Evolutionary conservation across 805 yeast genomes (phyloP), one percentile per base, ranked within the genome.

Genomic region (Barnettozyma wickerhamii): DNA sequence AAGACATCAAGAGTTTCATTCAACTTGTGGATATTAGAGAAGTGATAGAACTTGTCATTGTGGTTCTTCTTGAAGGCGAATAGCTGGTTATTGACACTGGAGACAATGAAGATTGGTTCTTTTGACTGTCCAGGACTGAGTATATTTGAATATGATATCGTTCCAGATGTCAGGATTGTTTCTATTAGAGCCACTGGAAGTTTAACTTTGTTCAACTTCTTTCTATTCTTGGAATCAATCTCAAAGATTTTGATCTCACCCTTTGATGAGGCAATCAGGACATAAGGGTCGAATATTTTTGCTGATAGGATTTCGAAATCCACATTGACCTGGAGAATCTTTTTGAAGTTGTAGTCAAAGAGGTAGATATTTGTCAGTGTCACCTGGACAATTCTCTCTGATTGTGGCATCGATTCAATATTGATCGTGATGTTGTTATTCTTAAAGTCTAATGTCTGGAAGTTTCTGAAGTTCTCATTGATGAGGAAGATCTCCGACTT

Each of bases 21-120:
- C 20, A 71, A 43, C 23, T 64, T 62, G 43, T 62, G 62, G 6
- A 68, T 56, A 17, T 64, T 63, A 28, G 59, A 58, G 20, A 70
- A 40, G 42, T 67, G 70, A 35, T 57, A 66, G 4, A 68, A 63
- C 18, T 56, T 58, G 35, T 66, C 69, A 38, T 62, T 58, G 45
- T 68, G 74, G 36, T 78, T 71, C 41, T 76, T 71, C 41, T 72
- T 72, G 58, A 84, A 84, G 12, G 77, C 74, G 36, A 85, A 74
- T 15, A 84, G 65, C 57, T 88, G 73, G 52, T 84, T 85, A 55
- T 82, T 90, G 43, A 88, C 90, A 2, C 90, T 83, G 6, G 82
- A 85, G 35, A 81, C 72, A 33, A 84, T 69, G 50, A 82, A 84
- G 0, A 66, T 69, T 41, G 66, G 69, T 15, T 62, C 61, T 14